phyloP scores from a whole-genome alignment of 805 yeast genomes.

The Candida ficus region DNA sequence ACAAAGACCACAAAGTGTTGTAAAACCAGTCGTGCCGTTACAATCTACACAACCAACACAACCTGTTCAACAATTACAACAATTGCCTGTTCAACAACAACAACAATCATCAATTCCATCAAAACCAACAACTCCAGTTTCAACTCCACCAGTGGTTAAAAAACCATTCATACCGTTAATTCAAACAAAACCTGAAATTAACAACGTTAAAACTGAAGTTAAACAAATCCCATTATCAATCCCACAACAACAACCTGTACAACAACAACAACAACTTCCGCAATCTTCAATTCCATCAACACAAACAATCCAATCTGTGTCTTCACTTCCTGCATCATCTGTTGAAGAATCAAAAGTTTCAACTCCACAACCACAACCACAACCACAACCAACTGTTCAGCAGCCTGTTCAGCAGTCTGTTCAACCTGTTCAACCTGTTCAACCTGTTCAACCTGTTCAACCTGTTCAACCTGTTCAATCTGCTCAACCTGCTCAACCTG shows the following conservation, averaged over 20 bases:
- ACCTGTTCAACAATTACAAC: no score
- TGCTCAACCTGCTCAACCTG: background rate
- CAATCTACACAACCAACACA: no score
- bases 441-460: no score
- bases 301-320: background rate
- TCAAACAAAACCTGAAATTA: background rate
- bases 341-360: background rate
- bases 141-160: background rate
- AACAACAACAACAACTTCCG: background rate
- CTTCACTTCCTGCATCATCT: no score
- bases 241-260: background rate
- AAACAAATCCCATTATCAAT: background rate
- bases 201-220: background rate
- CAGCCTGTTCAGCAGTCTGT: background rate
- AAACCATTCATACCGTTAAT: slow-evolving; percentile 6
- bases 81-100: no score
- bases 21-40: background rate
- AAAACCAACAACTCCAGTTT: background rate
- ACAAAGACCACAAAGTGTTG: background rate
- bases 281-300: background rate
- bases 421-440: no score
- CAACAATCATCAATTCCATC: background rate
- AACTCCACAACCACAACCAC: no score
- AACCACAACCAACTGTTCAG: background rate
- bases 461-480: background rate